Conservation (phyloP, 192 early-diverging fungal genomes). For the Backusella mclennaniae region DNA sequence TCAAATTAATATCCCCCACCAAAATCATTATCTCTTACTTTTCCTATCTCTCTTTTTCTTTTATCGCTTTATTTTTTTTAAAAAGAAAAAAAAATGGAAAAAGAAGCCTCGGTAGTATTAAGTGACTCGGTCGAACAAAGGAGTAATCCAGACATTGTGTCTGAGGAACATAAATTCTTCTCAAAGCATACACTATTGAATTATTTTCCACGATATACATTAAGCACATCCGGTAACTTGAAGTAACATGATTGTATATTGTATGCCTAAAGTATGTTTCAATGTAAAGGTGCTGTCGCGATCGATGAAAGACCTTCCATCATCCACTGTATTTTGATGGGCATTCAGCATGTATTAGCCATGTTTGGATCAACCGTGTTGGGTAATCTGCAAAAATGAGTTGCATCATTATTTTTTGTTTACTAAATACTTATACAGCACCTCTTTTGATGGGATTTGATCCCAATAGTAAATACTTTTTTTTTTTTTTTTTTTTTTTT, state of each 20-base stretch:
- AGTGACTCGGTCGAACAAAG: neutral
- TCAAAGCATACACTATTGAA: neutral
- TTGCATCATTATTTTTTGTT: neutral
- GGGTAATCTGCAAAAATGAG: slow-evolving; percentile 10
- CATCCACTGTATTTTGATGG: slow-evolving; percentile 37
- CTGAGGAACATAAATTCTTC: neutral
- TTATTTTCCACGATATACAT: slow-evolving; percentile 12
- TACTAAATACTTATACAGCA: slow-evolving; percentile 14
- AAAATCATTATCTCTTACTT: too few species aligned
- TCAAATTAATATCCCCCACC: too few species aligned
- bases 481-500: too few species aligned
- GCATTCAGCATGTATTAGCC: slow-evolving; percentile 51
- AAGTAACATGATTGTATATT: neutral
- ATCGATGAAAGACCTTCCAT: slow-evolving; percentile 39
- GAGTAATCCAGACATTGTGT: neutral
- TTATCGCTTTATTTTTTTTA: neutral
- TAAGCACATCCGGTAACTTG: slow-evolving; percentile 3
- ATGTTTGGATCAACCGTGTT: slow-evolving; percentile 60
- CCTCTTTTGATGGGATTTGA: slow-evolving; percentile 42
- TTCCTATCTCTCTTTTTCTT: neutral
- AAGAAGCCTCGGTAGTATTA: neutral
- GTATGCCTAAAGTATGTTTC: neutral
- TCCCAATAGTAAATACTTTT: slow-evolving; percentile 33
- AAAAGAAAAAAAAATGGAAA: slow-evolving; percentile 1
- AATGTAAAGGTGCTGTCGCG: slow-evolving; percentile 20